Evolutionary conservation across 805 yeast genomes (phyloP).

Genomic region (Metschnikowia reukaufii): DNA sequence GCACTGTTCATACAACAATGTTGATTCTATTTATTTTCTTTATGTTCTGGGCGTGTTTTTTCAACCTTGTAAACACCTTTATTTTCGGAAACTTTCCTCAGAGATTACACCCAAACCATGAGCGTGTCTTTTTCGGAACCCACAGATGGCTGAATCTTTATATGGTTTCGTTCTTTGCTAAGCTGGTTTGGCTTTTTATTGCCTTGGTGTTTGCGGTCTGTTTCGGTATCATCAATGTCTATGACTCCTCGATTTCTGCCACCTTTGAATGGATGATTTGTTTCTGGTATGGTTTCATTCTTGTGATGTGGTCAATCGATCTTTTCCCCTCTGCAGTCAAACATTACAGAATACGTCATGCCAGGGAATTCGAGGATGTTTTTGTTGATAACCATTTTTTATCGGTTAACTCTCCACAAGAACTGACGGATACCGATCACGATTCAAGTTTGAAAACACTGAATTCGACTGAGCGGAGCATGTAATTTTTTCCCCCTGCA

Average conservation of each 20-base stretch:
- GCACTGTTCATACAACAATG: conserved; percentile 61
- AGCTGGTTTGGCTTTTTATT: conserved; percentile 61
- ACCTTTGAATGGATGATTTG: conserved; percentile 83
- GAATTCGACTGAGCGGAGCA: too few relatives aligned
- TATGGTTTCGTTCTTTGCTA: conserved; percentile 51
- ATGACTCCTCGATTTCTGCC: conserved; percentile 50
- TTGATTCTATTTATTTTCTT: conserved; percentile 71
- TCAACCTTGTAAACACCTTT: conserved; percentile 37
- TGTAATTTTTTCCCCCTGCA: too few relatives aligned
- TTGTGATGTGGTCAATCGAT: conserved; percentile 65
- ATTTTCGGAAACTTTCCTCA: conserved; percentile 40
- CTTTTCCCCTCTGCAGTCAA: conserved; percentile 59
- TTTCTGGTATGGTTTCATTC: conserved; percentile 75
- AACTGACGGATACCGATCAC: too few relatives aligned
- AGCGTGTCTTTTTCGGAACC: conserved; percentile 39
- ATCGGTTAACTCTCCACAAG: neutral
- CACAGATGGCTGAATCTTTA: conserved; percentile 39
- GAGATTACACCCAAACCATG: conserved; percentile 39
- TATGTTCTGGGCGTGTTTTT: conserved; percentile 50
- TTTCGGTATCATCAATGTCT: conserved; percentile 50
- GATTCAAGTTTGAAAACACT: neutral
- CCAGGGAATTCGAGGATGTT: conserved; percentile 22
- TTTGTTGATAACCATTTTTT: conserved; percentile 22
- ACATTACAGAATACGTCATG: conserved; percentile 30
- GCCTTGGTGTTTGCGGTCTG: conserved; percentile 69